phyloP scores from a whole-genome alignment of 805 yeast genomes.

The Cyberlindnera americana region DNA sequence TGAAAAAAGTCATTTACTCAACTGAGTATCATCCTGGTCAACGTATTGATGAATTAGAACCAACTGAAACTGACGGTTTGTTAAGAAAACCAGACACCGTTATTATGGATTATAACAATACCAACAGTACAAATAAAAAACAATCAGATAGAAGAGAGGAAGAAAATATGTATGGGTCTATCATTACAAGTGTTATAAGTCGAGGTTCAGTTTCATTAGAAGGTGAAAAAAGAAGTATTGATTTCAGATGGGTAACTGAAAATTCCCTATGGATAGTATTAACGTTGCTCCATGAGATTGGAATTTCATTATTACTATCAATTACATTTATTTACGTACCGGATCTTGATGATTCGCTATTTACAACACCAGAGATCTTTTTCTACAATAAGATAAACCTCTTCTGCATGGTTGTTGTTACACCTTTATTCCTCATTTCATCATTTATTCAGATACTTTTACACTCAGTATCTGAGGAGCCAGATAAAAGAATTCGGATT shows the following conservation, averaged over 20 bases:
- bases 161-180: constrained; percentile 6
- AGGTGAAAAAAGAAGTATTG: constrained; percentile 3
- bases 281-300: constrained; percentile 28
- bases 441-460: constrained; percentile 14
- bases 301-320: constrained; percentile 34
- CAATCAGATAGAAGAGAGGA: constrained; percentile 2
- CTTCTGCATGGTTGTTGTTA: constrained; percentile 30
- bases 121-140: no score
- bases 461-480: constrained; percentile 9
- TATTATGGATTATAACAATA: constrained; percentile 6
- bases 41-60: constrained; percentile 8
- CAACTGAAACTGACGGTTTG: constrained; percentile 6
- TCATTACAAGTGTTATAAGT: constrained; percentile 15
- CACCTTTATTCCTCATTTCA: constrained; percentile 29
- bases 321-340: constrained; percentile 40
- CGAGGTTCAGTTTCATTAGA: constrained; percentile 9
- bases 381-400: constrained; percentile 30
- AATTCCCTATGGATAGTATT: constrained; percentile 16
- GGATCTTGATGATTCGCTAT: constrained; percentile 28
- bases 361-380: constrained; percentile 31
- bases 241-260: constrained; percentile 15
- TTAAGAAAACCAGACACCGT: constrained; percentile 9
- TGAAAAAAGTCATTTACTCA: constrained; percentile 20
- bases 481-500: constrained; percentile 2
- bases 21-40: constrained; percentile 13